Evolutionary conservation across 176 grass and related monocot species (phyloP).

Genomic region (Carex kokanica): DNA sequence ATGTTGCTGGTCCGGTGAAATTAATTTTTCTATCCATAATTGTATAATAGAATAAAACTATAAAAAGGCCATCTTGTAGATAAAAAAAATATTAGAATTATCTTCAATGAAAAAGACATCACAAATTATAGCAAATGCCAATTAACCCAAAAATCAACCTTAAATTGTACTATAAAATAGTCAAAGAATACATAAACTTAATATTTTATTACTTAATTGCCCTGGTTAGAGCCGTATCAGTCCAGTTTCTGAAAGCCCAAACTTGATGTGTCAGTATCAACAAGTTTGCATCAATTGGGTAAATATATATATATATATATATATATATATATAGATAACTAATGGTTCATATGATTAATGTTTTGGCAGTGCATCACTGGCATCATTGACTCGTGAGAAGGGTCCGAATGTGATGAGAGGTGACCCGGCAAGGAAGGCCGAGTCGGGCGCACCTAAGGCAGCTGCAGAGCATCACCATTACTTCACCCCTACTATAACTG

Average conservation of each 20-base stretch:
- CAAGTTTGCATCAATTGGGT: neutral
- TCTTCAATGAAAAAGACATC: neutral
- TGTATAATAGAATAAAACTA: neutral
- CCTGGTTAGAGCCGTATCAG: neutral
- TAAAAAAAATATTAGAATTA: neutral
- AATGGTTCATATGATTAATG: neutral
- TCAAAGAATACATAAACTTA: neutral
- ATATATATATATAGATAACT: constrained; percentile 18
- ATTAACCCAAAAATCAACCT: neutral
- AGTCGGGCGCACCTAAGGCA: constrained; percentile 28
- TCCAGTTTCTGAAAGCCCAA: neutral
- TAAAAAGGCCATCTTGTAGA: neutral
- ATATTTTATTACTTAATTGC: neutral
- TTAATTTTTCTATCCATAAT: neutral
- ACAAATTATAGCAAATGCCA: neutral
- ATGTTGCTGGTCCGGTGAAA: neutral
- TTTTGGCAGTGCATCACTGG: constrained; percentile 76
- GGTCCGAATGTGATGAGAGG: constrained; percentile 81
- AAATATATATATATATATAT: too few relatives aligned
- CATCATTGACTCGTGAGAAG: constrained; percentile 85
- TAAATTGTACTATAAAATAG: neutral
- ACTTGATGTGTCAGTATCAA: neutral
- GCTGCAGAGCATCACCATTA: constrained; percentile 49
- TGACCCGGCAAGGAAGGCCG: constrained; percentile 73
- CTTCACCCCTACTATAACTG: constrained; percentile 59